A percentile compares a stretch with the other conserved stretches of the same genome.
Conservation (phyloP, 73 alveolate species). For the Paramecium primaurelia region DNA sequence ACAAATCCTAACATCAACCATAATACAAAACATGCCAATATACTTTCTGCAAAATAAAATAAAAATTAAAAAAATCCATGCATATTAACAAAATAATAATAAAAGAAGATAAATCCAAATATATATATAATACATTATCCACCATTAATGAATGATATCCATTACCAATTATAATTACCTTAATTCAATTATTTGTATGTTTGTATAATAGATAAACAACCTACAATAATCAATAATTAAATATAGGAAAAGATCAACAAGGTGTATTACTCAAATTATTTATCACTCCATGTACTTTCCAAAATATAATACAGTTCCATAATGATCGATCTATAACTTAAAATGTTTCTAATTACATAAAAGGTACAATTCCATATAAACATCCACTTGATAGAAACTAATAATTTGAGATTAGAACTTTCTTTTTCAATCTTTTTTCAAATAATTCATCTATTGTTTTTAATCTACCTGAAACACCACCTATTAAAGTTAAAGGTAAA, state of each 20-base stretch:
- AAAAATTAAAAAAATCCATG: conserved; percentile 15
- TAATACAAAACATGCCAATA: not conserved
- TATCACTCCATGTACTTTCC: conserved; percentile 54
- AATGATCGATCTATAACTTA: not conserved
- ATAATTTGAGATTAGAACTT: not conserved
- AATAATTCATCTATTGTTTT: conserved; percentile 39
- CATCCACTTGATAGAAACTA: not conserved
- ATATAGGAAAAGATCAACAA: conserved; percentile 27
- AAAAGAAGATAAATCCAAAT: not conserved
- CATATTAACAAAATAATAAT: not conserved
- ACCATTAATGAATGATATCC: conserved; percentile 57
- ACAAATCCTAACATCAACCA: not conserved
- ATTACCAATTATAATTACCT: conserved; percentile 57
- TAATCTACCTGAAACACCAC: conserved; percentile 40
- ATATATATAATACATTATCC: not conserved
- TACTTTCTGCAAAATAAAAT: not conserved
- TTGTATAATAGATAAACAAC: conserved; percentile 45
- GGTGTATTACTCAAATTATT: conserved; percentile 13
- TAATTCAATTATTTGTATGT: conserved; percentile 41
- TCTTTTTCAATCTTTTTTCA: not conserved
- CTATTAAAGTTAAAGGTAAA: conserved; percentile 48
- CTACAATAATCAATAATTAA: conserved; percentile 23
- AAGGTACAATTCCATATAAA: conserved; percentile 15
- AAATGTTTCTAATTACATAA: not conserved
- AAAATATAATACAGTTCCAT: conserved; percentile 26